Conservation (phyloP, 2,329 filamentous ascomycete species). For the Dactylonectria macrodidyma region DNA sequence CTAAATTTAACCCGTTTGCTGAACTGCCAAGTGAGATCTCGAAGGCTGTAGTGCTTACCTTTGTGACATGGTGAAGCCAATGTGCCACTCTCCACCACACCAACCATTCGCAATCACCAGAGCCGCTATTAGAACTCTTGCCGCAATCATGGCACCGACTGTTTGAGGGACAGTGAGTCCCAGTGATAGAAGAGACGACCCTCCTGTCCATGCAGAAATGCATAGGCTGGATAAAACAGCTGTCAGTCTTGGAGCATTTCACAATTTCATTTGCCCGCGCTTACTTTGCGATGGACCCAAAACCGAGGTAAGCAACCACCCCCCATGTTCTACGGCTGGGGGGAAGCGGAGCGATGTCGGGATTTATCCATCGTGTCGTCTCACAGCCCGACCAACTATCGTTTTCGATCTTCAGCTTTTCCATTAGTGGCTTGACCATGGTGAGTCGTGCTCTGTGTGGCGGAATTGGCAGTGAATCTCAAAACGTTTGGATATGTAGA, state of each 20-base stretch:
- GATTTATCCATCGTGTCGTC: constrained; percentile 19
- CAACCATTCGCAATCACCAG: constrained; percentile 46
- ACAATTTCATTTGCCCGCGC: neutral
- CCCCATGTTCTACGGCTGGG: constrained; percentile 38
- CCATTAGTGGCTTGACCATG: neutral
- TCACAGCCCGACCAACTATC: neutral
- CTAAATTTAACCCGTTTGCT: neutral
- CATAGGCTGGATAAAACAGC: neutral
- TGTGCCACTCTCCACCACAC: constrained; percentile 50
- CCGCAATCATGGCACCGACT: neutral
- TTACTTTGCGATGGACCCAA: neutral
- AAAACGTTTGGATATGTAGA: too few species aligned
- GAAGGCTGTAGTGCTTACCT: constrained; percentile 48
- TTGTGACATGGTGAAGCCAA: constrained; percentile 56
- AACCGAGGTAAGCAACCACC: neutral
- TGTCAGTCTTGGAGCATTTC: neutral
- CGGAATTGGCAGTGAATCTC: neutral
- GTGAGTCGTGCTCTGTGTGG: neutral
- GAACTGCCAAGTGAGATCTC: neutral
- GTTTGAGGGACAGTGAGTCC: neutral
- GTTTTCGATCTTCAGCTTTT: neutral
- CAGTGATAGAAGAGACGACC: neutral
- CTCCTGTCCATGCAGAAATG: neutral
- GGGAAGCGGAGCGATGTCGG: constrained; percentile 19
- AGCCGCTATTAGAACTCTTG: constrained; percentile 3